A percentile compares a stretch with the other conserved stretches of the same genome.
Evolutionary conservation across 176 grass and related monocot species (phyloP).

Genomic region (Cenchrus americanus): DNA sequence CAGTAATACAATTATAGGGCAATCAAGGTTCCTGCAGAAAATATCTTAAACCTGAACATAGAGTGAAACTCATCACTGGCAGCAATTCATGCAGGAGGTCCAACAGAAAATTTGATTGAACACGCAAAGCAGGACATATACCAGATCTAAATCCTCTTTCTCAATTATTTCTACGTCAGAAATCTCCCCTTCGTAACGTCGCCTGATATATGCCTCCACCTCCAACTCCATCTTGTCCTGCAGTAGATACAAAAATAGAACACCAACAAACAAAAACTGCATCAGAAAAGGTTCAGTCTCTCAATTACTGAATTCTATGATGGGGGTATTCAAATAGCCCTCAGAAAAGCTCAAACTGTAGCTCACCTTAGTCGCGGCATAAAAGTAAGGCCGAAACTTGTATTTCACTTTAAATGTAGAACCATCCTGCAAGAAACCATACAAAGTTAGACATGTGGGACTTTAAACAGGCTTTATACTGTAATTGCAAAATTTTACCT

Average conservation of each 20-base stretch:
- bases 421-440: constrained; percentile 72
- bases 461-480: constrained; percentile 3
- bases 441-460: constrained; percentile 22
- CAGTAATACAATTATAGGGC: too few species aligned
- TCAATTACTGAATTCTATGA: constrained; percentile 5
- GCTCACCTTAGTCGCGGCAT: constrained; percentile 87
- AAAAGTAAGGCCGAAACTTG: constrained; percentile 94
- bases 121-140: constrained; percentile 52
- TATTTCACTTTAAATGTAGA: constrained; percentile 94
- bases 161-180: constrained; percentile 77
- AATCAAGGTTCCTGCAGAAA: too few species aligned
- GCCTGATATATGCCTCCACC: constrained; percentile 91
- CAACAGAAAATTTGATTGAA: constrained; percentile 28
- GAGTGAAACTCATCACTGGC: constrained; percentile 20
- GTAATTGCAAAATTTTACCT: constrained; percentile 54
- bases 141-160: constrained; percentile 95
- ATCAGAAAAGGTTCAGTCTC: constrained; percentile 21
- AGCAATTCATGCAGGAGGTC: constrained; percentile 23
- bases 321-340: constrained; percentile 17
- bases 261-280: constrained; percentile 13
- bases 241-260: constrained; percentile 32
- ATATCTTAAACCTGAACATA: too few species aligned
- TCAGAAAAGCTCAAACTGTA: not conserved
- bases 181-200: constrained; percentile 87
- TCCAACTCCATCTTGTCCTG: constrained; percentile 92